Conservation (phyloP, 2,329 filamentous ascomycete species). For the Aureobasidium pullulans region DNA sequence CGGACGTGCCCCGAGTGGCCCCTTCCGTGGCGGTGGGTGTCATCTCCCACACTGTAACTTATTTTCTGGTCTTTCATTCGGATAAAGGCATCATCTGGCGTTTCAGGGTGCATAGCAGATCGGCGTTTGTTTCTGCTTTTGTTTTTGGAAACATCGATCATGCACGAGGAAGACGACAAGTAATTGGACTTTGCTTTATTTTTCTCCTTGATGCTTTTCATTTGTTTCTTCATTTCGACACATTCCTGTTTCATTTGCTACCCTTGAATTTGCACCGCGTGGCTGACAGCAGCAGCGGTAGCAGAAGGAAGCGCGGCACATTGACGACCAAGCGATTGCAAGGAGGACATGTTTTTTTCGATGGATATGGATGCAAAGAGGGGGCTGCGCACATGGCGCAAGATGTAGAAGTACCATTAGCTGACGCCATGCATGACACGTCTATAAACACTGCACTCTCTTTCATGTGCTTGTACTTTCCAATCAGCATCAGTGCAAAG, state of each 20-base stretch:
- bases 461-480: background rate
- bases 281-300: background rate
- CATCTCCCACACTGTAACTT: background rate
- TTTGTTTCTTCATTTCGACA: background rate
- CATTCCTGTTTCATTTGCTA: background rate
- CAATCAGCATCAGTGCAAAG: no score
- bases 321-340: background rate
- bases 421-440: conserved; percentile 5
- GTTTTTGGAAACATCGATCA: conserved; percentile 9
- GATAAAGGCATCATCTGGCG: conserved; percentile 6
- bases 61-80: conserved; percentile 4
- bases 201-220: background rate
- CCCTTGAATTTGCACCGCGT: background rate
- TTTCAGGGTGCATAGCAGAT: conserved; percentile 12
- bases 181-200: conserved; percentile 4
- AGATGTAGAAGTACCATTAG: conserved; percentile 10
- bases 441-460: background rate
- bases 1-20: background rate
- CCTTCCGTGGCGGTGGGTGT: background rate
- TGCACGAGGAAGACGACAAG: conserved; percentile 1
- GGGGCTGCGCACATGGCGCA: background rate
- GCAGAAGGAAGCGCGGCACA: background rate
- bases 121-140: conserved; percentile 7
- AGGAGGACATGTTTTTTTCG: background rate
- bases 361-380: background rate